Conservation (phyloP, 140 eudicot genomes). For the Bidens hawaiensis region DNA sequence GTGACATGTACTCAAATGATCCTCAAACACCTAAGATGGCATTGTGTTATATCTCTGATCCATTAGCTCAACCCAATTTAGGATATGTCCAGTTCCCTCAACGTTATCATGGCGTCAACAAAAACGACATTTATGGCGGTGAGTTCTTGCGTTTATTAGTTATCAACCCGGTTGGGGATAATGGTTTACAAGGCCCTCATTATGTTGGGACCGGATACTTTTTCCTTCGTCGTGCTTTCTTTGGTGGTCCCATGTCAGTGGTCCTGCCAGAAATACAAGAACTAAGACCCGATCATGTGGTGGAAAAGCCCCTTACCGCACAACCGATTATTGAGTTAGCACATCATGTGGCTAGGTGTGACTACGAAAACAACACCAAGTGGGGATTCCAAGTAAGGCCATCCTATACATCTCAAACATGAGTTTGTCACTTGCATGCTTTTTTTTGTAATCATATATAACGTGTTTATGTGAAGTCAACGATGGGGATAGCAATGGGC, state of each 20-base stretch:
- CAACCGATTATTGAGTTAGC: slow-evolving; percentile 34
- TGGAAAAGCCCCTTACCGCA: slow-evolving; percentile 30
- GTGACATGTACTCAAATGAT: slow-evolving; percentile 82
- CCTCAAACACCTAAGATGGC: slow-evolving; percentile 45
- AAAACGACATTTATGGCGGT: slow-evolving; percentile 55
- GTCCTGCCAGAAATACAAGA: slow-evolving; percentile 40
- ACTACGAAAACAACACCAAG: slow-evolving; percentile 42
- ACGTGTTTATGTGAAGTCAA: too few relatives aligned
- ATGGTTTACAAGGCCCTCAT: slow-evolving; percentile 61
- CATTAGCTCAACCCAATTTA: slow-evolving; percentile 22
- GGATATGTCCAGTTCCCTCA: slow-evolving; percentile 73
- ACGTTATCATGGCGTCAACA: slow-evolving; percentile 58
- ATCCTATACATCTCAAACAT: background rate
- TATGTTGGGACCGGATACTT: slow-evolving; percentile 71
- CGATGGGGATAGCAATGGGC: too few relatives aligned
- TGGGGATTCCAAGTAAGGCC: slow-evolving; percentile 65
- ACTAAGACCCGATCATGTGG: slow-evolving; percentile 38
- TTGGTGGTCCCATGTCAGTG: slow-evolving; percentile 52
- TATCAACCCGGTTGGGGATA: slow-evolving; percentile 53
- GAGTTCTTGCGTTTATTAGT: slow-evolving; percentile 43
- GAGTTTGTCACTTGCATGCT: background rate
- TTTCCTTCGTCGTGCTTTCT: slow-evolving; percentile 58
- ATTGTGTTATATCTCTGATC: slow-evolving; percentile 46
- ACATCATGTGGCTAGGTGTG: slow-evolving; percentile 44
- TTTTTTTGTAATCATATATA: too few relatives aligned